Base-by-base conservation (phyloP, 352 stramenopile genomes). In the Phytophthora cactorum region DNA sequence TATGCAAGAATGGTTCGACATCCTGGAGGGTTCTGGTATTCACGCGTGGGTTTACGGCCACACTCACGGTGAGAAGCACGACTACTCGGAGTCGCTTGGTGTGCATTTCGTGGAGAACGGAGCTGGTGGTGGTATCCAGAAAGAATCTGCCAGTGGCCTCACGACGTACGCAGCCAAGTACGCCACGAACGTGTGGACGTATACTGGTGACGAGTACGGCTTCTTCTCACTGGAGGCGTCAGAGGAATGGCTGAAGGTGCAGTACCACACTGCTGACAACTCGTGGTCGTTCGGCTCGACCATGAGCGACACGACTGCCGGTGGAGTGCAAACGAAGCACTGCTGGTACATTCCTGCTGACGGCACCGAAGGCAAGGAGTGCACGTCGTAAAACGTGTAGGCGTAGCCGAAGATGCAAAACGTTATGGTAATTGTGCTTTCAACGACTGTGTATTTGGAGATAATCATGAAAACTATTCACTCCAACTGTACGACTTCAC, bases 81-180 rank as follows among this genome's bases (percentile, higher is more conserved):
- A 74, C 32, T 74, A 74, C 53, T 74, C 67, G 7, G 32, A 54
- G 54, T 60, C 66, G 3, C 66, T 85, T 22, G 68, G 68, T 9
- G 79, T 83, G 5, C 84, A 92, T 60, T 92, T 92, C 45, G 70
- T 92, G 32, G 84, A 91, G 58, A 92, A 92, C 44, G 84, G 81
- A 41, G 84, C 81, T 39, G 84, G 83, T 51, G 83, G 83, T 11
- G 83, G 83, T 45, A 91, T 91, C 51, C 77, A 89, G 68, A 89
- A 79, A 50, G 76, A 87, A 41, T 89, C 84, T 36, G 73, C 82
- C 4, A 87, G 80, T 63, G 82, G 81, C 28, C 83, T 91, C 34
- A 78, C 80, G 1, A 66, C 60, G 32, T 84, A 87, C 58, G 79
- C 77, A 5, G 58, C 63, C 31, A 41, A 69, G 41, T 78, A 79